Base-by-base conservation (phyloP, 2,329 filamentous ascomycete species). In the Neonectria faginata region DNA sequence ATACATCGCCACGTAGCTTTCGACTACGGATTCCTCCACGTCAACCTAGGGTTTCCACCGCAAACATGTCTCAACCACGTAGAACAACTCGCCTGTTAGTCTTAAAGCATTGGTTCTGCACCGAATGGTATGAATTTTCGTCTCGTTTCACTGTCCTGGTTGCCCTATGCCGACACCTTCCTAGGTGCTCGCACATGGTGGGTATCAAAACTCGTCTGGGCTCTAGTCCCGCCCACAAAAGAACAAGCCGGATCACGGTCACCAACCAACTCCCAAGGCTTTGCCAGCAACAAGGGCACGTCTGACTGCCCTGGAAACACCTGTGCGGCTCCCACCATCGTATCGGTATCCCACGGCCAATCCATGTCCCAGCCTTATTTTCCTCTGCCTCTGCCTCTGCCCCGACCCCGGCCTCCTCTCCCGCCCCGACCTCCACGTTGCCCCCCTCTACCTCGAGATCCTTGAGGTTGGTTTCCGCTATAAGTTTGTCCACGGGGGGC, bases 341-440 rank as follows among this genome's bases (percentile, higher is more conserved):
- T 29, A n/a, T 45, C 33, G 10, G 50, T 27, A 51, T 47, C 48
- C 39, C 36, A 57, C 3, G 42, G 48, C 58, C 64, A 64, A 61
- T 58, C 62, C 64, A 25, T 25, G 27, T 64, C 18, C 42, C 27
- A 62, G 41, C 59, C 57, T 57, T 70, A 73, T 62, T 72, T 75
- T 16, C 69, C 73, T 55, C 74, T 71, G 7, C 74, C 71, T 71
- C 74, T 71, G 18, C 76, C 75, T 29, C 74, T 65, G 29, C 75
- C 74, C 31, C 74, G 68, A 44, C 75, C 71, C 47, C 73, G 72
- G 36, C 75, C 68, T 7, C 72, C 66, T 5, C 62, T 41, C 64
- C 66, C 5, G n/a, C 59, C 70, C 36, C 70, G 69, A 3, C 69
- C 71, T 44, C 71, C 73, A 45, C 74, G 64, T 25, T 60, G 65